Evolutionary conservation across 2,329 filamentous ascomycete species (phyloP), one percentile per base, ranked within the genome.

Genomic region (Incumbomyces delicatus): DNA sequence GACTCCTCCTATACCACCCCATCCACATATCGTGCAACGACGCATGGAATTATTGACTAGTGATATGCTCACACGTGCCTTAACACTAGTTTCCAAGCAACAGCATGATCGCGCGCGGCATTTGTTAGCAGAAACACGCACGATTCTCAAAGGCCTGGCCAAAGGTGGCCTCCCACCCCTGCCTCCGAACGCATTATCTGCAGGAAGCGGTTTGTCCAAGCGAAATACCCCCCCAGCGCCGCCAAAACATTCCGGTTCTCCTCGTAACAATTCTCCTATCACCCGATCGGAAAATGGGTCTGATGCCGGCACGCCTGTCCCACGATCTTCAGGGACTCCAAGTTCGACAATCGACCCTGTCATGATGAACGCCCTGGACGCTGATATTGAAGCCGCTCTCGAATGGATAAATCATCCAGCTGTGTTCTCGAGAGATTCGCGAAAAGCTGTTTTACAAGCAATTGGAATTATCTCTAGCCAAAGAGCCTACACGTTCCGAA

Each of bases 351-450:
- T 98, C 47, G 92, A 98, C 60, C 68, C 78, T 5, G 74, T 74
- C 31, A 92, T 86, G 0, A 90, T 96, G 58, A 74, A 80, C 18
- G 89, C 92, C 2, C 78, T 98, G 14, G 92, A 98, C 63, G 79
- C 85, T 1, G 92, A 98, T 64, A 77, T 98, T 30, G 87, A 95
- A 63, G 79, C 85, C 30, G 87, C 85, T 42, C 71, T 98, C 13
- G 92, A 98, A 66, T 98, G 92, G 92, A 96, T 98, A 65, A 88
- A 85, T 61, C 92, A 98, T 60, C 92, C 92, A 1, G 89, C 89
- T 1, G 87, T 96, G 2, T 98, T 98, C 62, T 83, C 85, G 7
- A 81, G 92, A 32, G 92, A 98, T 63, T 92, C 86, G 48, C 82
- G 92, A 59, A 98, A 98, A 70, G 87, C 90, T 3, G 89, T 98